Base-by-base conservation (phyloP, 2,329 filamentous ascomycete species). In the Pseudopithomyces chartarum region DNA sequence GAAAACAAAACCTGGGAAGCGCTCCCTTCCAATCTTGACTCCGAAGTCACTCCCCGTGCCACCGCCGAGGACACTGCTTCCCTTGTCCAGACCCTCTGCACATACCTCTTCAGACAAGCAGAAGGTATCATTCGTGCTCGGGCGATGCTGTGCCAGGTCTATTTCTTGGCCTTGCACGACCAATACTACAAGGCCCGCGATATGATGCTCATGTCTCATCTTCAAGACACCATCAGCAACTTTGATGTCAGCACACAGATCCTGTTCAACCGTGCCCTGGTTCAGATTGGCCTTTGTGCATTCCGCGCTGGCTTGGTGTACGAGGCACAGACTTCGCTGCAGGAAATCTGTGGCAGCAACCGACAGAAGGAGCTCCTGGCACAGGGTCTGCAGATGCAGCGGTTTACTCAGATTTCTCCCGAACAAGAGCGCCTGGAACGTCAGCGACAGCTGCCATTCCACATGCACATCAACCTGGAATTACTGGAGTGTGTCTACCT, bases 401-500 rank as follows among this genome's bases (percentile, higher is more conserved):
- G 95, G 67, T 99, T 93, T 81, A 94, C 87, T 70, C 93, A 97
- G 73, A 95, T 99, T 60, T 95, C 93, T 34, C 95, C 95, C 17
- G 95, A 99, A 80, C 95, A 99, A 80, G 95, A 99, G 82, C 91
- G 94, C 65, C 85, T 98, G 38, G 95, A 99, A 83, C 91, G 95
- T 76, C 94, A 98, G 81, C 89, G 95, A 70, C 95, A 99, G 81
- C 86, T 99, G 66, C 95, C 95, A 36, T 99, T 99, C 88, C 95
- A 99, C 83, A 97, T 99, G 92, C 95, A 99, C 85, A 99, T 99
- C 84, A 99, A 99, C 84, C 86, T 99, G 51, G 95, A 99, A 79
- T 87, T 99, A 54, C 86, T 99, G 38, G 95, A 99, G 82, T 98
- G 95, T 73, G 94, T 98, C 60, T 99, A 99, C 82, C 86, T 99